These are phyloP conservation scores for Salix udensis DNA, from an alignment of 345 rosid species.

Conservation along the genomic window DNA sequence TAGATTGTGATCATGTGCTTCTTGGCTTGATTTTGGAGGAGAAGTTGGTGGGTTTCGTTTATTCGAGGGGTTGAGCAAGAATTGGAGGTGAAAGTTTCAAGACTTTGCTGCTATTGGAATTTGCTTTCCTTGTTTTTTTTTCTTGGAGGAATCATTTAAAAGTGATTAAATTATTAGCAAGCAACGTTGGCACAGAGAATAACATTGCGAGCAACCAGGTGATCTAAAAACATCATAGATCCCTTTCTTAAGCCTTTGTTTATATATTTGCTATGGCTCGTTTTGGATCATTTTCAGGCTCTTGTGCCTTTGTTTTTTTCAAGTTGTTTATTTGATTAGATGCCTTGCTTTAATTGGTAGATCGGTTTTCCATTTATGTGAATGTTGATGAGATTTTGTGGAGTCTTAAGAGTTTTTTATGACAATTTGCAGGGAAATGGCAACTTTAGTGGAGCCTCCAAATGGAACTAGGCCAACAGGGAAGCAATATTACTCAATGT, in stretches of 20 bases:
- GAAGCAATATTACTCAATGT: constrained; percentile 74
- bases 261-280: neutral
- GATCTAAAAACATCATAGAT: constrained; percentile 18
- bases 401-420: neutral
- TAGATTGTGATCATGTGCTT: neutral
- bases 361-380: neutral
- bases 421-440: constrained; percentile 46
- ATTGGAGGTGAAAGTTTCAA: neutral
- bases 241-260: neutral
- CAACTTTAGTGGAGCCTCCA: constrained; percentile 74
- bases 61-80: neutral
- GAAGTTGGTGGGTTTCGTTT: neutral
- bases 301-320: neutral
- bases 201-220: constrained; percentile 10
- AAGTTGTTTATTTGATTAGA: neutral
- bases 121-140: neutral
- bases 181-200: constrained; percentile 3
- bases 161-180: neutral
- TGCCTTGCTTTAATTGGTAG: neutral
- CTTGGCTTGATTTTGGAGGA: constrained; percentile 6
- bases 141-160: neutral
- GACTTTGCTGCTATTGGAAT: neutral
- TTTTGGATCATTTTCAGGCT: neutral
- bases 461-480: constrained; percentile 45
- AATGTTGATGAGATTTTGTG: neutral